These are phyloP conservation scores for Paecilomyces niveus DNA, from an alignment of 2,329 filamentous ascomycete genomes.

Conservation along the genomic window DNA sequence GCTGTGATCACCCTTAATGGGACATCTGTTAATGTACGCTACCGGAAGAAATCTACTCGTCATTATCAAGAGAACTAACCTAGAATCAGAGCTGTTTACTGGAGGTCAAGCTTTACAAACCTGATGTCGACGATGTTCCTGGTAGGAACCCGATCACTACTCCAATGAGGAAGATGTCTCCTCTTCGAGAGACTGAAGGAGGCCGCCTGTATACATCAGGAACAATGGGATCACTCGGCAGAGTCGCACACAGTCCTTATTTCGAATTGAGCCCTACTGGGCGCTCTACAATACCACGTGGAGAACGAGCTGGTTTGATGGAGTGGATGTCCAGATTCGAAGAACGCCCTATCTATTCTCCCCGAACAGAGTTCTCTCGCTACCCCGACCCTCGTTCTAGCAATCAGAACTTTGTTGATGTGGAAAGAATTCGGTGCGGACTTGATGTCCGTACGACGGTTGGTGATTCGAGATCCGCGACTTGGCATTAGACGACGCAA, in stretches of 20 bases:
- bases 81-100: slow-evolving; percentile 21
- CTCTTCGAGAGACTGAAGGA: slow-evolving; percentile 10
- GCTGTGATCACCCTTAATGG: slow-evolving; percentile 29
- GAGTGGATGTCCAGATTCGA: slow-evolving; percentile 24
- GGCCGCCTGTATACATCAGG: slow-evolving; percentile 9
- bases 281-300: slow-evolving; percentile 31
- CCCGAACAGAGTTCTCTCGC: slow-evolving; percentile 19
- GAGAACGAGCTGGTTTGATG: slow-evolving; percentile 24
- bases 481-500: slow-evolving; percentile 1
- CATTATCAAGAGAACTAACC: slow-evolving; percentile 1
- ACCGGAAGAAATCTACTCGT: not conserved
- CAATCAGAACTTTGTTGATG: slow-evolving; percentile 39
- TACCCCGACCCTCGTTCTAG: slow-evolving; percentile 21
- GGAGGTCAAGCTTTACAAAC: slow-evolving; percentile 22
- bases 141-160: slow-evolving; percentile 9
- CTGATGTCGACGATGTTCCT: slow-evolving; percentile 18
- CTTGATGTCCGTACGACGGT: slow-evolving; percentile 70
- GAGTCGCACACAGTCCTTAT: slow-evolving; percentile 13
- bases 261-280: slow-evolving; percentile 33
- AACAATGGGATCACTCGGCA: slow-evolving; percentile 4
- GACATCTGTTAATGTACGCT: slow-evolving; percentile 26
- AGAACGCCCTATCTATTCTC: slow-evolving; percentile 20
- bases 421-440: slow-evolving; percentile 46
- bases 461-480: slow-evolving; percentile 22
- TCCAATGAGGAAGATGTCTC: slow-evolving; percentile 10